Base-by-base conservation (phyloP, 129 eudicot genomes). In the Kitagawia praeruptora region DNA sequence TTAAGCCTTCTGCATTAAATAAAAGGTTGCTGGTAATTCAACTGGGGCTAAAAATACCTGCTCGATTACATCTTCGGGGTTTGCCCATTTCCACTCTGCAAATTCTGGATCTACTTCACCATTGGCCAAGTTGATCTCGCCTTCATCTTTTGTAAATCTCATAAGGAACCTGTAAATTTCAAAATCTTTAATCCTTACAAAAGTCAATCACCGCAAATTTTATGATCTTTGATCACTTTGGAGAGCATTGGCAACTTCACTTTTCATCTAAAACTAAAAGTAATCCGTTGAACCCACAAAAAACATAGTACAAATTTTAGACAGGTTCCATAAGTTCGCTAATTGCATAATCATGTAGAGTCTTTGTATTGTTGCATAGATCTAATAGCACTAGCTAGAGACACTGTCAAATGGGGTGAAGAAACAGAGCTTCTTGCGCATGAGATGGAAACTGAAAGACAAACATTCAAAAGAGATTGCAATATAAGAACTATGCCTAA, bases 21-120 rank as follows among this genome's bases (percentile, higher is more conserved):
- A 11, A 41, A n/a, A 0, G 4, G 46, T n/a, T 74, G 25, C 38
- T 13, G 15, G 27, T 16, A 10, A 27, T 46, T 46, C 7, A 27
- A n/a, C 12, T 0, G 3, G 39, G n/a, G 38, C 5, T 4, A 40
- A 41, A 70, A 9, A 15, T 71, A 94, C 98, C 96, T 90, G 99
- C 83, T 92, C 96, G 42, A 92, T 84, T 80, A 95, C 99, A 67
- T 95, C 93, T 81, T 92, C 90, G 13, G 97, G 97, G 56, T 70
- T 89, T 69, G 93, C 93, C 99, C 99, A 95, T 89, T 92, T 95
- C 99, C 99, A 95, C 85, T 95, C 97, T 44, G 99, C 85, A 82
- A 95, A 95, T 81, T 95, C 98, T 40, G 96, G 89, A 23, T 95
- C 97, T 75, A 83, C 89, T 86, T 89, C 96, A 73, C 99, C 96